Evolutionary conservation across 805 yeast species (phyloP).

Genomic region (Ogataea neopini): DNA sequence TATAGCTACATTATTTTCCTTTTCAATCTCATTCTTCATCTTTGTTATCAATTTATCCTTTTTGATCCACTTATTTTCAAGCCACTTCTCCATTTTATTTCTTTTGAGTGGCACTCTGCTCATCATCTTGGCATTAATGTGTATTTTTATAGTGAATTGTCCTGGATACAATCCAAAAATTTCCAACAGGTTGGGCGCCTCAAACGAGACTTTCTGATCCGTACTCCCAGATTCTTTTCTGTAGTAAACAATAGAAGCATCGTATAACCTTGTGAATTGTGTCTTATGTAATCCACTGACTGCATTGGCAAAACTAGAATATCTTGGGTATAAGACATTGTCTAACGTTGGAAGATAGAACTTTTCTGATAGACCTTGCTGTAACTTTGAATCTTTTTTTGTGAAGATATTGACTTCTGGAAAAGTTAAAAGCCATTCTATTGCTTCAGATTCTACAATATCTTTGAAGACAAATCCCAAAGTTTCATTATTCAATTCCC

Average conservation of each 20-base stretch:
- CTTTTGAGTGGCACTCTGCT: slow-evolving; percentile 53
- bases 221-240: slow-evolving; percentile 14
- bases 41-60: slow-evolving; percentile 57
- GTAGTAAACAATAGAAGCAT: slow-evolving; percentile 53
- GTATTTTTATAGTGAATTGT: slow-evolving; percentile 41
- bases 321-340: slow-evolving; percentile 77
- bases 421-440: slow-evolving; percentile 65
- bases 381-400: slow-evolving; percentile 47
- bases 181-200: slow-evolving; percentile 40
- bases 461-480: slow-evolving; percentile 36
- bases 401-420: slow-evolving; percentile 84
- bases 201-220: slow-evolving; percentile 25
- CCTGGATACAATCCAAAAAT: slow-evolving; percentile 36
- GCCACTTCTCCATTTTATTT: slow-evolving; percentile 66
- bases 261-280: slow-evolving; percentile 51
- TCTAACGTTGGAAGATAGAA: slow-evolving; percentile 61
- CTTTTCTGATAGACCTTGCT: slow-evolving; percentile 53
- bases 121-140: slow-evolving; percentile 48
- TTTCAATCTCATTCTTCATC: slow-evolving; percentile 33
- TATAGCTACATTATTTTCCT: slow-evolving; percentile 9
- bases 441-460: slow-evolving; percentile 38
- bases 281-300: slow-evolving; percentile 42
- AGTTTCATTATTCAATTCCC: slow-evolving; percentile 50
- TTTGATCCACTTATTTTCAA: slow-evolving; percentile 70
- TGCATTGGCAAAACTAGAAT: slow-evolving; percentile 53